Base-by-base conservation (phyloP, 169 alveolate species). In the Cyclospora cayetanensis region DNA sequence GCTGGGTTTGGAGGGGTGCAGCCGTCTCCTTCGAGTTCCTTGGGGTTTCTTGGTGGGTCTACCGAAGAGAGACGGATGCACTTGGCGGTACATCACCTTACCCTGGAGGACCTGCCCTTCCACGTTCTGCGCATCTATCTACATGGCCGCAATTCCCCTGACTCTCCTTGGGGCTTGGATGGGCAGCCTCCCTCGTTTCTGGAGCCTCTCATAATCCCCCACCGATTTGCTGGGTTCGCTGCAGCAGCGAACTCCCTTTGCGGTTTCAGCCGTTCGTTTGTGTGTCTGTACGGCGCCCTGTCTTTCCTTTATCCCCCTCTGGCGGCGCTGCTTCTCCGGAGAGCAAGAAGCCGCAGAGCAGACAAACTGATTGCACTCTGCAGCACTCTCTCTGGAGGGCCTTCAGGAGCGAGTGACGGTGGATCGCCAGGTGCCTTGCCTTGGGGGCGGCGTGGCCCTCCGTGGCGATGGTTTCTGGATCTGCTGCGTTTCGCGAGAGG, bases 141-240 rank as follows among this genome's bases (percentile, higher is more conserved):
- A 41, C 77, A 85, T 29, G 94, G 94, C 12, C 50, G 76, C 41
- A 92, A 92, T 35, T 37, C 91, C 4, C 91, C 85, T 7, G 50
- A 35, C 53, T 39, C 87, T 25, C 94, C 94, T 11, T 92, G 94
- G 94, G 92, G 92, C 41, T 22, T 92, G 43, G 91, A 92, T 65
- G 86, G 90, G 20, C 35, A 39, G 35, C 94, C 94, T 20, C 93
- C 94, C 15, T 79, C 87, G 15, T 41, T 55, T 35, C 89, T 92
- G 60, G 80, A 31, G 42, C 91, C 92, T 25, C 60, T 70, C 1
- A 87, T 86, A 11, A 39, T 50, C 42, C 90, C 92, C 20, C 83
- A 76, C n/a, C 87, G 80, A 29, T 92, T 46, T 63, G 93, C 94
- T 1, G 91, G 79, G 18, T 92, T 92, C 37, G 94, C 94, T 22